Evolutionary conservation across 2,329 filamentous ascomycete species (phyloP).

Genomic region (Botrytis cinerea): DNA sequence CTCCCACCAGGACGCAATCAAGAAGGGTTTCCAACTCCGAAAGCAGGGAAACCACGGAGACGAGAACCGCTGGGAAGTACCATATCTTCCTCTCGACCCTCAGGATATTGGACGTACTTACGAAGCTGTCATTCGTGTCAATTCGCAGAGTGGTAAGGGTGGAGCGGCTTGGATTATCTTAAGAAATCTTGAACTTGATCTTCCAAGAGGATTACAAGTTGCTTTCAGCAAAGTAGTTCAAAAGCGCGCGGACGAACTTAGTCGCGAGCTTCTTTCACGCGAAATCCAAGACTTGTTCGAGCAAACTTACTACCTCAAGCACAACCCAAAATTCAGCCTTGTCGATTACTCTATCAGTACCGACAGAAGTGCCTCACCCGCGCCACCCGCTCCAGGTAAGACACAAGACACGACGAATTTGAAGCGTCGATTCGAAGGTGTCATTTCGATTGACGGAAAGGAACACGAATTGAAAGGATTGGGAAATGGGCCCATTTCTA

Average conservation of each 20-base stretch:
- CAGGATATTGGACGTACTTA: constrained; percentile 95
- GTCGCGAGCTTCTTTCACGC: constrained; percentile 77
- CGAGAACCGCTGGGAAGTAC: constrained; percentile 70
- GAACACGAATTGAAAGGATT: constrained; percentile 78
- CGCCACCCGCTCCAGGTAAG: constrained; percentile 66
- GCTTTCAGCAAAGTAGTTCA: constrained; percentile 84
- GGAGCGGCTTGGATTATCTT: constrained; percentile 94
- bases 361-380: constrained; percentile 76
- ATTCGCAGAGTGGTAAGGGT: constrained; percentile 93
- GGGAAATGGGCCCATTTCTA: constrained; percentile 89
- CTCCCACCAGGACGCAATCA: constrained; percentile 93
- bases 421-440: constrained; percentile 79
- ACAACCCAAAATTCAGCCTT: constrained; percentile 81
- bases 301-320: constrained; percentile 78
- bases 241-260: constrained; percentile 73
- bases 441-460: constrained; percentile 77
- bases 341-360: constrained; percentile 90
- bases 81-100: constrained; percentile 91
- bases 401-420: constrained; percentile 77
- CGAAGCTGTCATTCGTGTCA: constrained; percentile 96
- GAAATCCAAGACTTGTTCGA: constrained; percentile 92
- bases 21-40: constrained; percentile 80
- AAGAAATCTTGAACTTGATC: constrained; percentile 83
- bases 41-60: constrained; percentile 52
- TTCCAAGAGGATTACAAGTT: constrained; percentile 88